Evolutionary conservation across 2,329 filamentous ascomycete species (phyloP).

Genomic region (Zymoseptoria ardabiliae): DNA sequence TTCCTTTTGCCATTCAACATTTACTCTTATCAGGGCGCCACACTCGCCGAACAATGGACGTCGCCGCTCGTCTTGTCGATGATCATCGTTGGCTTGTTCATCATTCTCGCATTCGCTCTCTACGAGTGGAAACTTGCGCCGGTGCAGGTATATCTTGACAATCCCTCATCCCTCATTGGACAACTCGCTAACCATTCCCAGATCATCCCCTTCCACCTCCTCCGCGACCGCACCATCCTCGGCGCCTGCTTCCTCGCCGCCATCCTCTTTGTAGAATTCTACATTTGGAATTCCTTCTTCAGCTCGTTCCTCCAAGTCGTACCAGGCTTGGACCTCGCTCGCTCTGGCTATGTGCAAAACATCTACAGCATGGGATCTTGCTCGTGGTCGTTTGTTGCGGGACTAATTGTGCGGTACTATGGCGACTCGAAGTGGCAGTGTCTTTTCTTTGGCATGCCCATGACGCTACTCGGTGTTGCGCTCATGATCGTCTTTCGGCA

Average conservation of each 20-base stretch:
- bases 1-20: constrained; percentile 65
- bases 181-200: constrained; percentile 40
- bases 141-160: constrained; percentile 50
- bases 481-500: constrained; percentile 27
- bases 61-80: constrained; percentile 33
- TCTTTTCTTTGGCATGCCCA: constrained; percentile 26
- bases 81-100: constrained; percentile 24
- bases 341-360: constrained; percentile 19
- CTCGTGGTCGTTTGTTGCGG: constrained; percentile 38
- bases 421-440: constrained; percentile 44
- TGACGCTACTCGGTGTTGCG: constrained; percentile 21
- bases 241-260: constrained; percentile 36
- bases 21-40: constrained; percentile 21
- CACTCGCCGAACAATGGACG: constrained; percentile 29
- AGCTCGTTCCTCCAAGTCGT: constrained; percentile 42
- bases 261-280: constrained; percentile 41
- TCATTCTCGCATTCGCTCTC: constrained; percentile 40
- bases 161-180: constrained; percentile 44
- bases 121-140: constrained; percentile 53
- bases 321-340: constrained; percentile 32
- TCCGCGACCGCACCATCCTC: constrained; percentile 45
- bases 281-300: constrained; percentile 35
- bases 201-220: constrained; percentile 49
- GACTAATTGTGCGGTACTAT: constrained; percentile 38
- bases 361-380: constrained; percentile 32